Percentiles rank a stretch among this genome's conserved stretches.
These are phyloP conservation scores for Phytophthora ohioensis DNA, from an alignment of 352 stramenopile genomes.

Conservation along the genomic window DNA sequence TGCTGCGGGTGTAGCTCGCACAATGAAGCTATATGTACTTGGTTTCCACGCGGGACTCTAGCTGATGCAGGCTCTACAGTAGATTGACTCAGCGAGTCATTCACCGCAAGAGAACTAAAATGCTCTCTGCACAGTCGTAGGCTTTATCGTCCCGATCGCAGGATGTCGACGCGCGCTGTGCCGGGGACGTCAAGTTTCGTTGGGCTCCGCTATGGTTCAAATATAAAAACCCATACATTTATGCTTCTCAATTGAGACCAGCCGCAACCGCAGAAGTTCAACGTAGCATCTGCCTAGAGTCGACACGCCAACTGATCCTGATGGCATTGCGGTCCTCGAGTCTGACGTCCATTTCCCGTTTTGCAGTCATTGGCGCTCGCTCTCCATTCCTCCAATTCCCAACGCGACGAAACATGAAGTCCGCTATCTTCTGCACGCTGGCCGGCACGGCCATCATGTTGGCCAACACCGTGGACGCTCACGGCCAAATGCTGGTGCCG, in stretches of 20 bases:
- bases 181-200: background rate
- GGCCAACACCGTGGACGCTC: conserved; percentile 33
- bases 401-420: conserved; percentile 35
- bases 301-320: background rate
- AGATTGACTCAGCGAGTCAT: background rate
- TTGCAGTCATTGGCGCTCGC: conserved; percentile 11
- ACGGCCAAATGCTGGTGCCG: conserved; percentile 50
- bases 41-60: too few species aligned
- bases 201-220: too few species aligned
- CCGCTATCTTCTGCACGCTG: conserved; percentile 38
- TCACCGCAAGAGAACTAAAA: conserved; percentile 7
- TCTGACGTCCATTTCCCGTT: conserved; percentile 11
- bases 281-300: too few species aligned
- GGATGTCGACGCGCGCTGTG: conserved; percentile 8
- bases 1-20: conserved; percentile 1
- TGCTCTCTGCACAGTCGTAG: background rate
- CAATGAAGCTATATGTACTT: background rate
- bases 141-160: background rate
- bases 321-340: background rate
- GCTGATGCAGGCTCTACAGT: too few species aligned
- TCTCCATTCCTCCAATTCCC: background rate
- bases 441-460: conserved; percentile 32
- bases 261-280: too few species aligned
- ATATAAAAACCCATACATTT: background rate
- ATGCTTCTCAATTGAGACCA: background rate